Evolutionary conservation across 2,329 filamentous ascomycete species (phyloP), one percentile per base, ranked within the genome.

Genomic region (Parastagonospora avenae): DNA sequence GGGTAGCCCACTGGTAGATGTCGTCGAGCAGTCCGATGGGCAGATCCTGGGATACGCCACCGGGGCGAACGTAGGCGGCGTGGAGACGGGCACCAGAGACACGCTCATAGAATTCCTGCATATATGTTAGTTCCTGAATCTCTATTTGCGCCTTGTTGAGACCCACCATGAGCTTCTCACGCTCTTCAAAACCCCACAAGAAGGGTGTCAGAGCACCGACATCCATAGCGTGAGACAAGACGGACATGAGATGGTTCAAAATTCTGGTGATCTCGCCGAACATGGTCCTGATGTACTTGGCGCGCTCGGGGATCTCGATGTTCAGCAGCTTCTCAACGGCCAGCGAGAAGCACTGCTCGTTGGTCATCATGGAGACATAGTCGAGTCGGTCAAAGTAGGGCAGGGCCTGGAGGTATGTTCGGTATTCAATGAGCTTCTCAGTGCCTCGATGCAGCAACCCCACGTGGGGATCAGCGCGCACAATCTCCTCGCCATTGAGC

Each of bases 311-410:
- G 59, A 99, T 90, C 75, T 99, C 95, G 61, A 99, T 82, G 77
- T 99, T 99, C 68, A 99, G 82, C 54, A 99, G 84, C 83, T 99
- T 99, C 84, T 99, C 94, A 48, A 97, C 93, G 15, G 92, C 94
- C 62, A 99, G 84, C 32, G 92, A 86, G 78, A 91, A 99, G 73
- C 92, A 96, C 79, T 99, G 94, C 83, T 99, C 94, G 78, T 99
- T 99, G 70, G 94, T 99, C 94, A 99, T 99, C 95, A 99, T 99
- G 70, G 92, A 97, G 66, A 97, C 92, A 77, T 99, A 99, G 79
- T 99, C 94, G 76, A 99, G 83, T 66, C 94, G 91, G 79, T 99
- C 94, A 75, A 99, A 99, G 82, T 99, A 99, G 49, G 94, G 94
- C 72, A 99, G 82, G 50, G 94, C 94, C 82, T 99, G 94, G 71